Evolutionary conservation across 768 basidiomycete species (phyloP), one percentile per base, ranked within the genome.

Genomic region (Amanita brunnescens): DNA sequence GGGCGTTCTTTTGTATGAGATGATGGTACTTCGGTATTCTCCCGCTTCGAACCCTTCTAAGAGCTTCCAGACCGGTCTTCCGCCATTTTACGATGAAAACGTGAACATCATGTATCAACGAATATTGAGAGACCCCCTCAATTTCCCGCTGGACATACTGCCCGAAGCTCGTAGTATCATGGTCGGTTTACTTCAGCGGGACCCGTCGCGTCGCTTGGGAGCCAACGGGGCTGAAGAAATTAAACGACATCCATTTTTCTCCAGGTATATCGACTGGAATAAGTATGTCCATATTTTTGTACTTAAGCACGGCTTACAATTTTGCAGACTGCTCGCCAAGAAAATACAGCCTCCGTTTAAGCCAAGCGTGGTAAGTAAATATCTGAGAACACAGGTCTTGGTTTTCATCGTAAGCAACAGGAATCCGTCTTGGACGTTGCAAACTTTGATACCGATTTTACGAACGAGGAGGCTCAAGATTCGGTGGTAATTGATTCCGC

Each of bases 1-100:
- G 3, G 96, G 95, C 32, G 94, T 98, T 16, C 76, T 99, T 48
- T 76, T 98, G 39, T 98, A 91, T 62, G 95, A 99, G 70, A 95
- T 97, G 88, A 90, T 91, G 88, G 87, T 84, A 49, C 20, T 71
- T 60, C 47, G 34, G 24, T 29, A 35, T 6, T 5, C 9, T 49
- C 12, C 30, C 8, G 16, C 24, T 32, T 12, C 6, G 67, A 46
- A 52, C 55, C 42, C 58, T 53, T 21, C 56, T 51, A 46, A 44
- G 5, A 16, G 24, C 26, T 24, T 16, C 51, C 62, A 96, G 82
- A 91, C 95, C 5, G 95, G 95, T 32, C 79, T 99, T 13, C 96
- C 95, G 9, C 95, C 95, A 2, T 98, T 96, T 78, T 99, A 97
- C 66, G 94, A 97, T 61, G 95, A 99, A 66, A 96, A 98, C 65